phyloP scores from a whole-genome alignment of 1,284 basidiomycete genomes.

The Heterobasidion parviporum region DNA sequence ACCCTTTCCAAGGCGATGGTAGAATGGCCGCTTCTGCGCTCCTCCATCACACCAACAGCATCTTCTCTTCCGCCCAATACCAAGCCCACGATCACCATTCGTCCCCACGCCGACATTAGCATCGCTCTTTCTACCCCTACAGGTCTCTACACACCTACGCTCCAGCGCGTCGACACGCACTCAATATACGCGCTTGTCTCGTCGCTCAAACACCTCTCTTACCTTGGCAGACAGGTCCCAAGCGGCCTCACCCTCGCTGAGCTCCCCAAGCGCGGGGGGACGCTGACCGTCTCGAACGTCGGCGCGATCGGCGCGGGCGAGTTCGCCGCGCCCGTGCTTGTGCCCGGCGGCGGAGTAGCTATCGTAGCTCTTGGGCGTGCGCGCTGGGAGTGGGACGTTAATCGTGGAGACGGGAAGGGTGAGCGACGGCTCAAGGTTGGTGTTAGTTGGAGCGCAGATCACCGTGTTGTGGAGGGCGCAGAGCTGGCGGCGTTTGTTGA shows the following conservation, averaged over 20 bases:
- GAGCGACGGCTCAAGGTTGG: slow-evolving; percentile 64
- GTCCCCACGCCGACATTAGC: slow-evolving; percentile 64
- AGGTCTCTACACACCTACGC: slow-evolving; percentile 82
- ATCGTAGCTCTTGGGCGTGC: slow-evolving; percentile 86
- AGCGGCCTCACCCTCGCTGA: slow-evolving; percentile 54
- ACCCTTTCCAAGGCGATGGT: slow-evolving; percentile 74
- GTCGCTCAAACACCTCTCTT: slow-evolving; percentile 50
- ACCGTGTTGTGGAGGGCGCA: slow-evolving; percentile 87
- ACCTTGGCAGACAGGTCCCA: slow-evolving; percentile 60
- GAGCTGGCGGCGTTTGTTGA: slow-evolving; percentile 90
- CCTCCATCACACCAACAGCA: slow-evolving; percentile 49
- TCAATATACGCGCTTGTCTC: slow-evolving; percentile 63
- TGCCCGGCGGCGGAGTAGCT: slow-evolving; percentile 84
- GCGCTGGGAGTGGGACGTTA: slow-evolving; percentile 75
- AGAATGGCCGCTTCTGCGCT: slow-evolving; percentile 78
- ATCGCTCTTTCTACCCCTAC: slow-evolving; percentile 77
- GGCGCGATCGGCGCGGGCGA: slow-evolving; percentile 74
- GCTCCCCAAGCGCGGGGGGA: slow-evolving; percentile 65
- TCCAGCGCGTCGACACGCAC: slow-evolving; percentile 52
- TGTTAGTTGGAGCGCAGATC: slow-evolving; percentile 86
- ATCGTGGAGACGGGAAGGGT: slow-evolving; percentile 34
- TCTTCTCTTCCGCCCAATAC: slow-evolving; percentile 11
- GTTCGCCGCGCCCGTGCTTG: slow-evolving; percentile 70
- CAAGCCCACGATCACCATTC: slow-evolving; percentile 61
- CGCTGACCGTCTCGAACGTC: slow-evolving; percentile 83